These are phyloP conservation scores for Agastache rugosa DNA, from an alignment of 257 asterid species.

Conservation along the genomic window DNA sequence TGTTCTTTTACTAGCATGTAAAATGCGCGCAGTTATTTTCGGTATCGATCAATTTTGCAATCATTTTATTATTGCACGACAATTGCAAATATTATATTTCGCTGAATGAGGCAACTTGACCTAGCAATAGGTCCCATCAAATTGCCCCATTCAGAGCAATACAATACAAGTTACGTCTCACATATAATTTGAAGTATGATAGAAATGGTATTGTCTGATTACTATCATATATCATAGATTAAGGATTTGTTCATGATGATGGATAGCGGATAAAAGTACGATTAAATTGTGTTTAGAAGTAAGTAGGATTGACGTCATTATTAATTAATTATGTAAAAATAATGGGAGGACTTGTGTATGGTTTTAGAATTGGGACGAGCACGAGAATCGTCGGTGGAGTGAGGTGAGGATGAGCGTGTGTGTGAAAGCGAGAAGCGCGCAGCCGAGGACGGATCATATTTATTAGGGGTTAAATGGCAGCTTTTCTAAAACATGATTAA, in stretches of 20 bases:
- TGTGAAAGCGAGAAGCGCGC: conserved; percentile 54
- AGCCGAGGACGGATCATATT: conserved; percentile 76
- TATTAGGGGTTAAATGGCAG: conserved; percentile 32
- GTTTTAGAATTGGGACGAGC: background rate
- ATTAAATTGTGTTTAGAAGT: background rate
- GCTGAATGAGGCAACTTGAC: too few species aligned
- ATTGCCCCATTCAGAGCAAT: too few species aligned
- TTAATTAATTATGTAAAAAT: background rate
- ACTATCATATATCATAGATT: background rate
- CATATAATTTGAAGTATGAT: background rate
- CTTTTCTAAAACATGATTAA: background rate
- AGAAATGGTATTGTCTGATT: background rate
- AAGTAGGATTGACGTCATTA: background rate
- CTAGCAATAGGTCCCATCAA: too few species aligned
- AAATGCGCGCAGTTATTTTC: too few species aligned
- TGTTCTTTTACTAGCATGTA: background rate
- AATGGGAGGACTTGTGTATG: conserved; percentile 16
- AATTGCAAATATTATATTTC: background rate
- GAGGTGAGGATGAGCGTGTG: conserved; percentile 10
- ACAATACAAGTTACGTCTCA: background rate
- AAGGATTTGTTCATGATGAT: background rate
- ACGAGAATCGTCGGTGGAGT: conserved; percentile 56
- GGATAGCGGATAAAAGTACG: background rate
- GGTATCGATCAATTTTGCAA: background rate
- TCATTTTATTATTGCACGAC: background rate